These are phyloP conservation scores for Chlamydomonas sp. DNA, from an alignment of 139 green algal species.

Conservation along the genomic window DNA sequence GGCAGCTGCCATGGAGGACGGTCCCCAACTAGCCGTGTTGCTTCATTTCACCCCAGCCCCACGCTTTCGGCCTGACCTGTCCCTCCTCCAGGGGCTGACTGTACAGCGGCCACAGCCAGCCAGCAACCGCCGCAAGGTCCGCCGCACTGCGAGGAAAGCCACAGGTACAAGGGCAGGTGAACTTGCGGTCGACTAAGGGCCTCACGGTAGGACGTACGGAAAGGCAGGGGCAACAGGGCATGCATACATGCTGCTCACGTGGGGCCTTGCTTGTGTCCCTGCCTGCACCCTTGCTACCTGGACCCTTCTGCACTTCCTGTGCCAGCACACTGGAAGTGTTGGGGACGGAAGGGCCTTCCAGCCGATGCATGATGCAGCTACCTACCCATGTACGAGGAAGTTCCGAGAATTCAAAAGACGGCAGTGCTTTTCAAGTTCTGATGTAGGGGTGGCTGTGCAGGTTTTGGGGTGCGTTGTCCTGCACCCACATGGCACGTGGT, in stretches of 20 bases:
- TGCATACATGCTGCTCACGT: no score
- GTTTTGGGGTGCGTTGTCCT: no score
- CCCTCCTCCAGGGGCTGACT: slow-evolving; percentile 21
- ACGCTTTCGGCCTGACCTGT: neutral
- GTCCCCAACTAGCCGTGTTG: neutral
- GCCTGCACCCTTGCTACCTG: neutral
- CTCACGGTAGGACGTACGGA: neutral
- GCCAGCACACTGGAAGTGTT: neutral
- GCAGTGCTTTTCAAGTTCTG: no score
- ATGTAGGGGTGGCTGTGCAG: no score
- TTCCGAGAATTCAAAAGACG: no score
- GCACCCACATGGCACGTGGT: no score
- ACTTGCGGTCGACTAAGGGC: neutral
- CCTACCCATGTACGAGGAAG: no score
- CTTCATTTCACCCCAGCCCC: neutral
- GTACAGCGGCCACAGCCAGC: slow-evolving; percentile 30
- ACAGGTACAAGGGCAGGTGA: neutral
- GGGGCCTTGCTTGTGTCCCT: neutral
- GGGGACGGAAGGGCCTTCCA: no score
- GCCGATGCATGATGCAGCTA: neutral
- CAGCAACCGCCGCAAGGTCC: slow-evolving; percentile 27
- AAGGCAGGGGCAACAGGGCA: neutral
- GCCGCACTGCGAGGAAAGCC: neutral
- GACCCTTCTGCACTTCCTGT: neutral
- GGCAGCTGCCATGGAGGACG: neutral